phyloP scores from a whole-genome alignment of 805 yeast genomes.

The Saccharomyces mikatae region DNA sequence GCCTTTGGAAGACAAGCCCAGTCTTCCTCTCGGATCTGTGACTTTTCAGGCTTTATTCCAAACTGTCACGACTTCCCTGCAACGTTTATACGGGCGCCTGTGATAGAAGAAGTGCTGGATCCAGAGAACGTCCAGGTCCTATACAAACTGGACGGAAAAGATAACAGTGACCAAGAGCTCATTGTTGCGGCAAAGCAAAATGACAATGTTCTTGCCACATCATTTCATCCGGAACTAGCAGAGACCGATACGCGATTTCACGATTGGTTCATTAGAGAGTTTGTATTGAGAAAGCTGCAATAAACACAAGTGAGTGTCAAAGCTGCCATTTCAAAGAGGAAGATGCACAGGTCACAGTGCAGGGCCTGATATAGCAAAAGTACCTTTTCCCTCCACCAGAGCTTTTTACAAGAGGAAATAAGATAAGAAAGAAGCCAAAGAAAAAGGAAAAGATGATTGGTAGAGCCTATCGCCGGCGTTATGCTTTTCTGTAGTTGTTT shows the following conservation, averaged over 20 bases:
- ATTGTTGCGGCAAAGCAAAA: slow-evolving; percentile 66
- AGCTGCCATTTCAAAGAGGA: too few relatives aligned
- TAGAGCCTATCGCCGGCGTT: too few relatives aligned
- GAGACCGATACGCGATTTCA: slow-evolving; percentile 50
- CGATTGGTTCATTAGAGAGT: slow-evolving; percentile 58
- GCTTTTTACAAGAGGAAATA: too few relatives aligned
- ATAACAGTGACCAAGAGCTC: slow-evolving; percentile 22
- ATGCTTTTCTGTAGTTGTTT: too few relatives aligned
- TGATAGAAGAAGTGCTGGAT: slow-evolving; percentile 36
- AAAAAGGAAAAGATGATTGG: too few relatives aligned
- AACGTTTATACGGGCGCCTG: slow-evolving; percentile 72
- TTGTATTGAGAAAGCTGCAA: slow-evolving; percentile 32
- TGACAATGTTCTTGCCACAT: slow-evolving; percentile 58
- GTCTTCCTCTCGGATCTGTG: slow-evolving; percentile 46
- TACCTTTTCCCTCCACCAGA: too few relatives aligned
- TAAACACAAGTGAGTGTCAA: background rate
- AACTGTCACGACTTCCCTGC: slow-evolving; percentile 34
- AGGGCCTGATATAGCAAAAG: too few relatives aligned
- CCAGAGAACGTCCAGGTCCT: slow-evolving; percentile 33
- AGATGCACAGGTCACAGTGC: too few relatives aligned
- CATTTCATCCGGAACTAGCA: slow-evolving; percentile 73
- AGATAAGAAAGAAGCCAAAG: too few relatives aligned
- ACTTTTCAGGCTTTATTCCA: slow-evolving; percentile 36
- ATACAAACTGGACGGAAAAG: slow-evolving; percentile 25
- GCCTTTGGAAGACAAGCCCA: slow-evolving; percentile 75